Conservation (phyloP, 2,329 filamentous ascomycete genomes). For the Ramularia endophylla region DNA sequence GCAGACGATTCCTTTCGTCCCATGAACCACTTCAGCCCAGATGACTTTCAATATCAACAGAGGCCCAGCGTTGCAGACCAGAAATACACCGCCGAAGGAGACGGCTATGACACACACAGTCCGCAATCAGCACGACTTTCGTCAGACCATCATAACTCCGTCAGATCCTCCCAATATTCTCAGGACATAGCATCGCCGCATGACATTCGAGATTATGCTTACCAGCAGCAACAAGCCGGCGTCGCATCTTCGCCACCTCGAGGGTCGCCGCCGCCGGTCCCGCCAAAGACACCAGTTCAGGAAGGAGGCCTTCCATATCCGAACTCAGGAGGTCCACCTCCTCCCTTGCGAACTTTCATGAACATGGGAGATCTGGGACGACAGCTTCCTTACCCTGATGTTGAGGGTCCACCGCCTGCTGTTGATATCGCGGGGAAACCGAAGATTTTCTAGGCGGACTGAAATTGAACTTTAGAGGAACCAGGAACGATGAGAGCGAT, state of each 20-base stretch:
- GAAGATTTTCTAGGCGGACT: conserved; percentile 13
- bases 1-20: conserved; percentile 26
- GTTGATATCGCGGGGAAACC: conserved; percentile 87
- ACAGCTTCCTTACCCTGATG: conserved; percentile 69
- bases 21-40: conserved; percentile 38
- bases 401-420: conserved; percentile 71
- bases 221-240: conserved; percentile 1
- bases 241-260: conserved; percentile 10
- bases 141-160: conserved; percentile 8
- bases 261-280: conserved; percentile 19
- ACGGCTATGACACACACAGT: conserved; percentile 35
- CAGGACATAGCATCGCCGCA: neutral
- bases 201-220: conserved; percentile 8
- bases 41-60: conserved; percentile 47
- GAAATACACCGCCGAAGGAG: conserved; percentile 54
- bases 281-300: conserved; percentile 25
- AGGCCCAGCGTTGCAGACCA: conserved; percentile 52
- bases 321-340: conserved; percentile 4
- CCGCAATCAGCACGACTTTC: conserved; percentile 9
- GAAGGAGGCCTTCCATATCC: conserved; percentile 20
- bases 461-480: too few species aligned
- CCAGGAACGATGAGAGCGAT: neutral
- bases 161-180: conserved; percentile 7
- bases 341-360: conserved; percentile 27
- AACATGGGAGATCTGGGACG: conserved; percentile 29